A percentile compares a stretch with the other conserved stretches of the same genome.
phyloP scores from a whole-genome alignment of 208 protist species.

The Trypanosoma theileri region DNA sequence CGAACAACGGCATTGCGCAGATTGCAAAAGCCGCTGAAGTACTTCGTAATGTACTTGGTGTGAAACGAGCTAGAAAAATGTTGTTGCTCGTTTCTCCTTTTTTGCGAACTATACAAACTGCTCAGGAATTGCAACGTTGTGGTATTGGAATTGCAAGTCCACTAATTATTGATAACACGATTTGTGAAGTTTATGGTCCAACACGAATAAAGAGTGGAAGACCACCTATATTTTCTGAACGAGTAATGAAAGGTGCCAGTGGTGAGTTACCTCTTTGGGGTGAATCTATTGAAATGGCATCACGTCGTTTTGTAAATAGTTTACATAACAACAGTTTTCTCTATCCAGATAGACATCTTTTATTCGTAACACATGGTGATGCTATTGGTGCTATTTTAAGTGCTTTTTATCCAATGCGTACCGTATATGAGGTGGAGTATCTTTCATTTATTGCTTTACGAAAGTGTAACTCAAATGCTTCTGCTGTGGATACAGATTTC shows the following conservation, averaged over 20 bases:
- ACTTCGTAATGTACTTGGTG: slow-evolving; percentile 40
- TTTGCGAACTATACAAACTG: slow-evolving; percentile 66
- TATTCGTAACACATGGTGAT: slow-evolving; percentile 85
- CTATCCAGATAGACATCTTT: slow-evolving; percentile 20
- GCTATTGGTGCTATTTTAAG: slow-evolving; percentile 59
- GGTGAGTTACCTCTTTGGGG: slow-evolving; percentile 63
- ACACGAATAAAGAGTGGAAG: slow-evolving; percentile 51
- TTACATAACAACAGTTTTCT: slow-evolving; percentile 7
- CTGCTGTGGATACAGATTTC: not conserved
- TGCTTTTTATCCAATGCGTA: slow-evolving; percentile 63
- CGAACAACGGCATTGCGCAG: slow-evolving; percentile 43
- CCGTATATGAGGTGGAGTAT: slow-evolving; percentile 75
- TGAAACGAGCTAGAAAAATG: slow-evolving; percentile 24
- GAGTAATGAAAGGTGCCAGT: slow-evolving; percentile 5
- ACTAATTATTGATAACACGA: slow-evolving; percentile 53
- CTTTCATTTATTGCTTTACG: slow-evolving; percentile 75
- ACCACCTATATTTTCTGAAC: slow-evolving; percentile 11
- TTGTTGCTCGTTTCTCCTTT: slow-evolving; percentile 70
- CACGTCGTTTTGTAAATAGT: slow-evolving; percentile 21
- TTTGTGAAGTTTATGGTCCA: slow-evolving; percentile 80
- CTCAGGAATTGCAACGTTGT: slow-evolving; percentile 43
- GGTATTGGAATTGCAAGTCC: slow-evolving; percentile 39
- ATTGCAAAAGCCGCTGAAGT: slow-evolving; percentile 35
- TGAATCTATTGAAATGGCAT: slow-evolving; percentile 58
- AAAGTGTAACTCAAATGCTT: slow-evolving; percentile 27